Base-by-base conservation (phyloP, 805 yeast genomes). In the Debaryomyces prosopidis region DNA sequence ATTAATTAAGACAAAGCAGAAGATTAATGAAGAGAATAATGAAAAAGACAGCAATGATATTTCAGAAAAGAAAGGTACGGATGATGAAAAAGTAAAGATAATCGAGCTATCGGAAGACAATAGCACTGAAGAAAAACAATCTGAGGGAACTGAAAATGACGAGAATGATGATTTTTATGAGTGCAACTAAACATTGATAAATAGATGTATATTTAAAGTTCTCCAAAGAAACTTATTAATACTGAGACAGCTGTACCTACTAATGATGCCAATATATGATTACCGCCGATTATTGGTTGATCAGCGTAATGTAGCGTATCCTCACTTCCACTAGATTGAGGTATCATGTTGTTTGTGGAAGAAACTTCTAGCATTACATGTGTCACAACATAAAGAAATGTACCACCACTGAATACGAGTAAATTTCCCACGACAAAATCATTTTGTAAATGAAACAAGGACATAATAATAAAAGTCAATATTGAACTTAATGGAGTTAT, bases 351-450 rank as follows among this genome's bases (percentile, higher is more conserved):
- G 12, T 27, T 15, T 6, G 11, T 30, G 18, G 40, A 18, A 2
- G n/a, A n/a, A 11, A 36, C 48, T 28, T 75, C 79, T 40, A 69
- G 64, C 68, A 83, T 71, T 3, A 85, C 79, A 55, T 86, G 88
- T 51, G 81, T 70, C 9, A 89, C 87, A 30, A 87, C 88, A 54
- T 77, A 87, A 19, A 85, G 58, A 55, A 87, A 86, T 1, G 89
- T 82, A 7, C 94, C 94, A 7, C 86, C 88, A 46, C 85, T 77
- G 54, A 84, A 79, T 3, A 84, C 63, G 38, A 85, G 62, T 39
- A 87, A 60, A n/a, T 75, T 58, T 0, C 86, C 87, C 17, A 83
- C 67, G 52, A 69, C 65, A 58, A 73, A 68, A 20, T 66, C 63
- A 46, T 55, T 58, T 47, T 50, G 53, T 27, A 50, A 41, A 11